Conservation (phyloP, 2,329 filamentous ascomycete genomes). For the Escovopsis sp. region DNA sequence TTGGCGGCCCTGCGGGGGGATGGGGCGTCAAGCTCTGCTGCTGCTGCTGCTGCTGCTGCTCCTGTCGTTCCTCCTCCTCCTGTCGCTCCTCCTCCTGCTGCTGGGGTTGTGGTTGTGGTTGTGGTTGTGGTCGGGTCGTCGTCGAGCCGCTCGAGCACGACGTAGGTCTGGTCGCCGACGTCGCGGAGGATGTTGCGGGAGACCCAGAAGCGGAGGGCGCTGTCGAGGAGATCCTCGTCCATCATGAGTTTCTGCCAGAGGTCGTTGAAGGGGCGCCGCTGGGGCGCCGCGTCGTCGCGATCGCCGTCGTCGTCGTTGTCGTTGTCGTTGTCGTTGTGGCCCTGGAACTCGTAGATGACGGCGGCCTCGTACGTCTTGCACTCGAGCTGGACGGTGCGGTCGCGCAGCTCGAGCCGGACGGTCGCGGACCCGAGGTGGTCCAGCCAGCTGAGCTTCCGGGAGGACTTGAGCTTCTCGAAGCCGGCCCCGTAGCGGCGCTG, state of each 20-base stretch:
- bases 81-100: no score
- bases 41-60: constrained; percentile 15
- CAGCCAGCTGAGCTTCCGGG: constrained; percentile 79
- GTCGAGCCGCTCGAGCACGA: constrained; percentile 52
- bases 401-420: constrained; percentile 69
- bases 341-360: constrained; percentile 70
- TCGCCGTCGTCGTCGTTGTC: constrained; percentile 14
- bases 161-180: constrained; percentile 38
- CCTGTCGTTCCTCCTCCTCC: constrained; percentile 5
- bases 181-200: constrained; percentile 50
- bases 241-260: constrained; percentile 49
- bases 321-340: constrained; percentile 6
- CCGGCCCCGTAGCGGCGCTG: constrained; percentile 59
- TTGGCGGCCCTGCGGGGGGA: constrained; percentile 37
- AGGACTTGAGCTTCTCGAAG: constrained; percentile 68
- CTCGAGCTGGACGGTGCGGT: constrained; percentile 58
- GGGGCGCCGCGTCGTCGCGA: constrained; percentile 19
- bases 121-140: constrained; percentile 8
- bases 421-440: constrained; percentile 66
- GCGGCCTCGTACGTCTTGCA: constrained; percentile 76
- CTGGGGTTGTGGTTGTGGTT: no score
- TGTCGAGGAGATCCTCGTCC: constrained; percentile 55
- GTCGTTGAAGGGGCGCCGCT: constrained; percentile 34
- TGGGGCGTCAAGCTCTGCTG: constrained; percentile 7
- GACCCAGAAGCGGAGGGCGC: constrained; percentile 59